phyloP scores from a whole-genome alignment of 345 rosid genomes.

The Anastatica hierochuntica region DNA sequence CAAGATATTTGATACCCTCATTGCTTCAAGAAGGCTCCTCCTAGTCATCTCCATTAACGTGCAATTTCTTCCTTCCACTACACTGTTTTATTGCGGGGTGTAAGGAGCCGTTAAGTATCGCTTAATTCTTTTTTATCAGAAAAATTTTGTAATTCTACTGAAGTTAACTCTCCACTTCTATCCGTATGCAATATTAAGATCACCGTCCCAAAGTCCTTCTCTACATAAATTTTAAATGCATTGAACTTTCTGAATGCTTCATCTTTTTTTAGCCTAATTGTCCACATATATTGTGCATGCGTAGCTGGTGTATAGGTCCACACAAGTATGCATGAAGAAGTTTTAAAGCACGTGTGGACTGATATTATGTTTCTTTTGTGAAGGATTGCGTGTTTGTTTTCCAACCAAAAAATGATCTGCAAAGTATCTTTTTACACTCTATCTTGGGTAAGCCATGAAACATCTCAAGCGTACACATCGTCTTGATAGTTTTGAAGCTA shows the following conservation, averaged over 20 bases:
- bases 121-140: neutral
- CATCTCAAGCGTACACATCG: neutral
- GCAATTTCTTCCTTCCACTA: no score
- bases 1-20: neutral
- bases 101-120: neutral
- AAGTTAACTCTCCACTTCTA: neutral
- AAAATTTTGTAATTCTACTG: neutral
- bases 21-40: neutral
- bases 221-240: neutral
- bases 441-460: neutral
- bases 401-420: no score
- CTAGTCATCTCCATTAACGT: neutral
- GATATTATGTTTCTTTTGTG: no score
- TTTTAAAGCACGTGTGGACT: no score
- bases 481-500: neutral
- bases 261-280: neutral
- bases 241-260: neutral
- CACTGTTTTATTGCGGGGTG: neutral
- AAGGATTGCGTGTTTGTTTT: no score
- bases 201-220: neutral
- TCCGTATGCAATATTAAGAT: neutral
- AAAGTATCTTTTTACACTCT: no score
- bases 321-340: no score
- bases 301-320: no score
- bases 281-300: neutral